Base-by-base conservation (phyloP, 352 stramenopile species). In the Phytophthora meadii region DNA sequence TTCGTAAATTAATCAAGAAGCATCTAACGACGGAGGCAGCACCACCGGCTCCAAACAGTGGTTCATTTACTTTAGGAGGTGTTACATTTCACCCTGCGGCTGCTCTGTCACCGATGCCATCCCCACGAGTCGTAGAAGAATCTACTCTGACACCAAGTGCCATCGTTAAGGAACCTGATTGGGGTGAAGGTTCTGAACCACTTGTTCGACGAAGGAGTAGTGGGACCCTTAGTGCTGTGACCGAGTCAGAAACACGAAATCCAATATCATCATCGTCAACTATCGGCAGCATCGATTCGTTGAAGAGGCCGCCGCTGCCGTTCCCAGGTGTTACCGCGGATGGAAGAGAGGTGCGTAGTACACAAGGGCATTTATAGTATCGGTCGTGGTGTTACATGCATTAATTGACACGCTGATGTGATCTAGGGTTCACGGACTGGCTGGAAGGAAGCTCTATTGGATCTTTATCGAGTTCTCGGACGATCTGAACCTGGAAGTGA, bases 1-100 rank as follows among this genome's bases (percentile, higher is more conserved):
- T 94, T 47, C 82, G 82, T 24, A 87, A 88, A 19, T 45, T 86
- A 19, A 92, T 93, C 49, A 87, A 87, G 37, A 76, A 78, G 17
- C 77, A 83, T 50, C 42, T 94, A 27, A 76, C 71, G n/a, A 79
- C 68, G 8, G 66, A 81, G 34, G 44, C 65, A 25, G 62, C 67
- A 0, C 53, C 66, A 10, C 57, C 65, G 32, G 65, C 72, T 49
- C 62, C 66, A 36, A 78, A 62, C n/a, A 70, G 72, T 61, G 68
- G 58, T 0, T 86, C 74, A 11, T 86, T 84, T 45, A 88, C 71
- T 5, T 68, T 74, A 34, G 76, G 61, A 27, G 75, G 68, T 2
- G 83, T 89, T 40, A 82, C 68, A 2, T 90, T 94, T 74, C 79
- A 80, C 25, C 79, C 81, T 15, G 53, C 80, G 7, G 74, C 72